phyloP scores from a whole-genome alignment of 495 filamentous ascomycete species.

The Elaphomyces granulatus region DNA sequence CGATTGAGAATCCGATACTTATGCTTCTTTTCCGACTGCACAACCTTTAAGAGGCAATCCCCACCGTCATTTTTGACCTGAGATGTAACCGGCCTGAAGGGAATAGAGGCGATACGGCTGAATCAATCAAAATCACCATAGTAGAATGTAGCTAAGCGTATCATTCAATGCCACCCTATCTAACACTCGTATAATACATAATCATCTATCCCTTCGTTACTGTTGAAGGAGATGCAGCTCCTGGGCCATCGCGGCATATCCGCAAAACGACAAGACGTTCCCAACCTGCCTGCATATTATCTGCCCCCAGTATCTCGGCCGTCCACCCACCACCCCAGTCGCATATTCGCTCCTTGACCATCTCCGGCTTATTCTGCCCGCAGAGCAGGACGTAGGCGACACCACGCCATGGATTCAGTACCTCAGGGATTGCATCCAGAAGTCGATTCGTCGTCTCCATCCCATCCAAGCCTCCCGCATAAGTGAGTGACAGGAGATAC shows the following conservation, averaged over 20 bases:
- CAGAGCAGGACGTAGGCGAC: constrained; percentile 85
- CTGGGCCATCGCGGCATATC: constrained; percentile 43
- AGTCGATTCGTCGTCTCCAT: constrained; percentile 85
- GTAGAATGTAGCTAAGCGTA: no score
- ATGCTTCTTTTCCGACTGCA: no score
- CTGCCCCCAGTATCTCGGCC: constrained; percentile 65
- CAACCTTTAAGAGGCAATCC: no score
- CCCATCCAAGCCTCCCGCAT: constrained; percentile 75
- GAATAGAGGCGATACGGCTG: no score
- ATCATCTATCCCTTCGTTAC: not conserved
- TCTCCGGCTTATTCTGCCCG: constrained; percentile 66
- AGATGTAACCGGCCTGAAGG: no score
- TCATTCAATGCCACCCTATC: no score
- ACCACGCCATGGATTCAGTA: constrained; percentile 47
- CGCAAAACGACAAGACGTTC: constrained; percentile 74
- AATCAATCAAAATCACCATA: no score
- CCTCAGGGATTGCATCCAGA: constrained; percentile 45
- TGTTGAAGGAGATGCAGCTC: no score
- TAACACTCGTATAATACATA: not conserved
- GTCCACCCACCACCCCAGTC: constrained; percentile 45
- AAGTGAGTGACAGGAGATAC: constrained; percentile 70
- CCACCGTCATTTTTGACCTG: no score
- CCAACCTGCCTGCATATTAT: constrained; percentile 81
- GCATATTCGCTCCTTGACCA: constrained; percentile 52
- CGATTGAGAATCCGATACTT: no score